phyloP scores from a whole-genome alignment of 208 protist species.

The Trypanosoma vivax region DNA sequence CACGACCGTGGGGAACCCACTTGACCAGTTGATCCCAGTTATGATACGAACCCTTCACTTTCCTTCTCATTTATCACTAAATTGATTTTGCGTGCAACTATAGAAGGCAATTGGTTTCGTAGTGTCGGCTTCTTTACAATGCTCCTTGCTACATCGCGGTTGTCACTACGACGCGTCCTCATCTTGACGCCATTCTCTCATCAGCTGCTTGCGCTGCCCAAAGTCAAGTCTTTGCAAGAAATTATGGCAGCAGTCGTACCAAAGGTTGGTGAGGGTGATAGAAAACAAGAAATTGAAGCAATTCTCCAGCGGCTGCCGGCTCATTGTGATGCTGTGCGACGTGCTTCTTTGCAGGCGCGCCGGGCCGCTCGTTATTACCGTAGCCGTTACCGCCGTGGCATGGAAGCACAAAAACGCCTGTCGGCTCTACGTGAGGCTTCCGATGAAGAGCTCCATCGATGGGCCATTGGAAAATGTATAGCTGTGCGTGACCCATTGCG shows the following conservation, averaged over 20 bases:
- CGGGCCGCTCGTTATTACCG: slow-evolving; percentile 62
- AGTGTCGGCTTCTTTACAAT: slow-evolving; percentile 5
- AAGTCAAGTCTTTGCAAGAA: slow-evolving; percentile 5
- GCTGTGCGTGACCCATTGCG: slow-evolving; percentile 13
- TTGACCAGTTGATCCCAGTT: too few relatives aligned
- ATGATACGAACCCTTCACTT: too few relatives aligned
- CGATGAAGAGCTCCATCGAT: slow-evolving; percentile 23
- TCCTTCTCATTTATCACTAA: slow-evolving; percentile 4
- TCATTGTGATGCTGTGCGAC: slow-evolving; percentile 43
- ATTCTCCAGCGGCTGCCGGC: slow-evolving; percentile 45
- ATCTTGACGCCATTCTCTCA: slow-evolving; percentile 57
- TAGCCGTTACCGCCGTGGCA: slow-evolving; percentile 43
- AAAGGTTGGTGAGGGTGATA: slow-evolving; percentile 4
- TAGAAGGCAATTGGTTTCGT: slow-evolving; percentile 2
- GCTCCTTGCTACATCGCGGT: slow-evolving; percentile 1
- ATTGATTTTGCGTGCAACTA: background rate
- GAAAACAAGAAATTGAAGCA: slow-evolving; percentile 39
- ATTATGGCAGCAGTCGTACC: slow-evolving; percentile 3
- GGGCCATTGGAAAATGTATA: slow-evolving; percentile 17
- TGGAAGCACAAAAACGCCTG: slow-evolving; percentile 36
- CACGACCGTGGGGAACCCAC: too few relatives aligned
- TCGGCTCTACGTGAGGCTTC: slow-evolving; percentile 6
- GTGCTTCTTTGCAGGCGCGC: slow-evolving; percentile 34
- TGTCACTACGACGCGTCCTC: slow-evolving; percentile 5
- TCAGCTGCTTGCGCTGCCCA: slow-evolving; percentile 43